Evolutionary conservation across 2,329 filamentous ascomycete genomes (phyloP).

Genomic region (Fusarium lyarnte): DNA sequence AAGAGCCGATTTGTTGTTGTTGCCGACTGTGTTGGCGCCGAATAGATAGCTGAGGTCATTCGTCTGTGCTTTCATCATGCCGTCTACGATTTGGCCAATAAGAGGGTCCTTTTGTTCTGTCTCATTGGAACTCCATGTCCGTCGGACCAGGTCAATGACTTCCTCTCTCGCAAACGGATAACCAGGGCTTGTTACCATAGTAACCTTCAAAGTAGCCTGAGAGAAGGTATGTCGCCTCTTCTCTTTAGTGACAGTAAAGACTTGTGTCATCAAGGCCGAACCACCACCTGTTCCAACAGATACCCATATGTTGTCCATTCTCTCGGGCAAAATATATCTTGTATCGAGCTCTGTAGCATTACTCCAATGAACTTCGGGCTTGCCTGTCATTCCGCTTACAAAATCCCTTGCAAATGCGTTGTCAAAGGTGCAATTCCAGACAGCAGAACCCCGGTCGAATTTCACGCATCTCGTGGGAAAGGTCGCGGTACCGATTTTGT

Average conservation of each 20-base stretch:
- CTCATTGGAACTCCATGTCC: conserved; percentile 17
- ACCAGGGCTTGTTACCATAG: conserved; percentile 12
- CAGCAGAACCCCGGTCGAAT: not conserved
- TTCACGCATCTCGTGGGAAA: not conserved
- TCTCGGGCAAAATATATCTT: conserved; percentile 17
- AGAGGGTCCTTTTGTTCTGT: not conserved
- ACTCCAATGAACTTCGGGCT: conserved; percentile 28
- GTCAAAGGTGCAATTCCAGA: conserved; percentile 30
- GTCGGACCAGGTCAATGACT: conserved; percentile 4
- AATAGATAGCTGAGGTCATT: conserved; percentile 8
- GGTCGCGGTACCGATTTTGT: not conserved
- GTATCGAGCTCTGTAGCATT: conserved; percentile 8
- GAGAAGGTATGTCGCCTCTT: conserved; percentile 14
- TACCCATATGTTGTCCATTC: conserved; percentile 29
- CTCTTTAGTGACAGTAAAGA: conserved; percentile 27
- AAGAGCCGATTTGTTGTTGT: not conserved
- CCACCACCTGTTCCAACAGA: conserved; percentile 22
- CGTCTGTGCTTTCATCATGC: conserved; percentile 20
- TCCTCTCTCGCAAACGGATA: not conserved
- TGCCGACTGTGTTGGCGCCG: not conserved
- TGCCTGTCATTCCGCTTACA: not conserved
- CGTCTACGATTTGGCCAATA: not conserved
- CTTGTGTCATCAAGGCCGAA: conserved; percentile 22
- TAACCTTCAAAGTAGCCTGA: conserved; percentile 4
- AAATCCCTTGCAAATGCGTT: not conserved